A percentile compares a stretch with the other conserved stretches of the same genome.
Conservation (phyloP, 75 land plant species). For the Pseudotsuga menziesii region DNA sequence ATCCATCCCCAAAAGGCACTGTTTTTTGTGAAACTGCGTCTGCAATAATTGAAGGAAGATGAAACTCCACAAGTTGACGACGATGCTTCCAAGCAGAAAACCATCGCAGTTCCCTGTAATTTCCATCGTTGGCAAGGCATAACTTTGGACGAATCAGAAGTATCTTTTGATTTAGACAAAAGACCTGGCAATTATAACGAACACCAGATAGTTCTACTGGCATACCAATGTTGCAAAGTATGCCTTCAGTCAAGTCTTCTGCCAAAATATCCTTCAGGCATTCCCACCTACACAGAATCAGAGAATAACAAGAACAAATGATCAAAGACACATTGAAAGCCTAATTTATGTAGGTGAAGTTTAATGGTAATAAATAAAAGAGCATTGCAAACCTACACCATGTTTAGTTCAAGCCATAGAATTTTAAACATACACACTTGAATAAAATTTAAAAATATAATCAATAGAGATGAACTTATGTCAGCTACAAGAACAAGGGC, state of each 20-base stretch:
- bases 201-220: conserved; percentile 75
- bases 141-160: conserved; percentile 95
- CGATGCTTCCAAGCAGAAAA: conserved; percentile 91
- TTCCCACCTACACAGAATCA: conserved; percentile 73
- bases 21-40: conserved; percentile 53
- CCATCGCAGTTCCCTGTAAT: conserved; percentile 94
- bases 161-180: conserved; percentile 80
- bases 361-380: too few relatives aligned
- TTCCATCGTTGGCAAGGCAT: conserved; percentile 96
- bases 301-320: not conserved
- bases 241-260: conserved; percentile 81
- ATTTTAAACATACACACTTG: not conserved
- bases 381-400: not conserved
- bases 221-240: conserved; percentile 93
- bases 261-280: conserved; percentile 78
- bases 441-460: not conserved
- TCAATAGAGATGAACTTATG: not conserved
- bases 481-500: not conserved
- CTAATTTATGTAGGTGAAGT: not conserved
- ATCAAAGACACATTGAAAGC: not conserved
- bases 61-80: conserved; percentile 64
- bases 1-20: conserved; percentile 96
- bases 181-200: conserved; percentile 93
- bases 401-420: not conserved
- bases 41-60: conserved; percentile 61